Base-by-base conservation (phyloP, 1,284 basidiomycete genomes). In the Microbotryum violaceum region DNA sequence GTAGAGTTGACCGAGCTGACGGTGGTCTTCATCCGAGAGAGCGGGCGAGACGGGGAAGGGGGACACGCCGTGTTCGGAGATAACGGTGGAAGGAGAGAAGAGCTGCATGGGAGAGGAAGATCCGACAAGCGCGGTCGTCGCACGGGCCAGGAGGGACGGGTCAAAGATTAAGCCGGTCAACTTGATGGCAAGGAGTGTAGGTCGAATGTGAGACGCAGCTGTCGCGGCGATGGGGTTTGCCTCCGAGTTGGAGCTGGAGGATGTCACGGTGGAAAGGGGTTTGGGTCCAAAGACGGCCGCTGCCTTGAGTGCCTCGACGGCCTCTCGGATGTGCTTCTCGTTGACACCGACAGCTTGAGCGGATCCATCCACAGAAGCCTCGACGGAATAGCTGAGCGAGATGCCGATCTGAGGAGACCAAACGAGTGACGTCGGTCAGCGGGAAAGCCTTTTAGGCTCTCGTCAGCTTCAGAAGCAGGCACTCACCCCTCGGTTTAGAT, bases 341-440 rank as follows among this genome's bases (percentile, higher is more conserved):
- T 64, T 51, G 46, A 64, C 55, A 18, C 64, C 63, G 1, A 46
- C 61, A 2, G 56, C 31, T 51, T 59, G 57, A 7, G 58, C 54
- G 4, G 57, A 20, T 8, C 67, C 65, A 44, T 64, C 65, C 49
- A 68, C 64, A 0, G 66, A 58, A 0, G 70, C 70, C 54, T 73
- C 71, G 3, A 70, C 71, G 10, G 62, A 65, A 60, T 71, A 73
- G 55, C 70, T 71, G 52, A 73, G 62, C 60, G 72, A 61, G n/a
- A 69, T 65, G 21, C 70, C 70, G 49, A 70, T 47, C 62, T 68
- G 29, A 9, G 50, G 31, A 31, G 31, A 31, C 31, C 31, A 8
- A 49, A 61, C 33, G 48, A 23, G 37, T 21, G 23, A 14, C 23
- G 21, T 37, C 27, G 18, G 27, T 55, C 23, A 61, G 54, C 18